Evolutionary conservation across 345 rosid species (phyloP).

Genomic region (Bruguiera parviflora): DNA sequence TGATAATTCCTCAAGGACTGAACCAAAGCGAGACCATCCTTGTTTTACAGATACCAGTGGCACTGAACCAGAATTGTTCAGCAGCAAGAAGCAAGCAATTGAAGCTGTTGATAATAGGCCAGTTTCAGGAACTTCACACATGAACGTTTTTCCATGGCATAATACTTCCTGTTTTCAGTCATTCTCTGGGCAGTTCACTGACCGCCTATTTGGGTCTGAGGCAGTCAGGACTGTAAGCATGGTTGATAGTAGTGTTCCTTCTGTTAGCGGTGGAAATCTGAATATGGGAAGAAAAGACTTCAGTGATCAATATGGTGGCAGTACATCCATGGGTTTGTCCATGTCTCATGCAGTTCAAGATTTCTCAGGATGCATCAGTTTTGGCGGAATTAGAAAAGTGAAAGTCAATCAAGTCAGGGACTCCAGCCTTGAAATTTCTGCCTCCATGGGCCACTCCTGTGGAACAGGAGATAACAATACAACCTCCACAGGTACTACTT

Average conservation of each 20-base stretch:
- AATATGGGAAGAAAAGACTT: constrained; percentile 39
- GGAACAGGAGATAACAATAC: constrained; percentile 26
- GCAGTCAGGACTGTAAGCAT: constrained; percentile 27
- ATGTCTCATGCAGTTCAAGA: constrained; percentile 39
- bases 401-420: constrained; percentile 50
- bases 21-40: constrained; percentile 53
- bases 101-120: constrained; percentile 34
- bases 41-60: constrained; percentile 46
- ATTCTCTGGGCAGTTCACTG: constrained; percentile 42
- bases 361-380: constrained; percentile 33
- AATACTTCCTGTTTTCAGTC: constrained; percentile 37
- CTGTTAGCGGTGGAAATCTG: constrained; percentile 35
- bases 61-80: constrained; percentile 32
- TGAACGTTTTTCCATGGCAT: constrained; percentile 39
- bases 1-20: constrained; percentile 40
- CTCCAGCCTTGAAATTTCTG: constrained; percentile 29
- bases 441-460: constrained; percentile 28
- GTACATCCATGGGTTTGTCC: constrained; percentile 38
- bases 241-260: constrained; percentile 39
- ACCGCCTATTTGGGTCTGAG: constrained; percentile 44
- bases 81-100: constrained; percentile 57
- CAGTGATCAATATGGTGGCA: constrained; percentile 36
- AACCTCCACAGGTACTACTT: constrained; percentile 26
- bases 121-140: constrained; percentile 30
- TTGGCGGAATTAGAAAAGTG: constrained; percentile 52